Base-by-base conservation (phyloP, 176 grass and related monocot species). In the Tuctoria greenei region DNA sequence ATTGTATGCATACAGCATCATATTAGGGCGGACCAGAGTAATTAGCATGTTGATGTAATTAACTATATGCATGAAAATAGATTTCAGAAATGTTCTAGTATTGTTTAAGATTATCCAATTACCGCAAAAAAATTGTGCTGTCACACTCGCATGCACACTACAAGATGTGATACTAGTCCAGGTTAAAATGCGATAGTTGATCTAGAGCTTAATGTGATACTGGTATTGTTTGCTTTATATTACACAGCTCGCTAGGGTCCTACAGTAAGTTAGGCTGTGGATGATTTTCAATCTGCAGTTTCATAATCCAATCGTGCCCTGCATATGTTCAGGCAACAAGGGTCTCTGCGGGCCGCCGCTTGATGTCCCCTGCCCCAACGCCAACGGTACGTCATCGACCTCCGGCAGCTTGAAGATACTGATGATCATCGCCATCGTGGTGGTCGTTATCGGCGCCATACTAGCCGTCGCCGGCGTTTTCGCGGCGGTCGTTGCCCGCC, bases 241-340 rank as follows among this genome's bases (percentile, higher is more conserved):
- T n/a, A n/a, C n/a, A n/a, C n/a, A n/a, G n/a, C n/a, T n/a, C n/a
- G n/a, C n/a, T n/a, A n/a, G n/a, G n/a, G n/a, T n/a, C n/a, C n/a
- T n/a, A n/a, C n/a, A n/a, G n/a, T n/a, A n/a, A n/a, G n/a, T n/a
- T n/a, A n/a, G n/a, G n/a, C n/a, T 7, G 16, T 18, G 18, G 15
- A 18, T 50, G 47, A 50, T 50, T 50, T 49, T 50, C 47, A 14
- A 18, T 18, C 1, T 18, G 16, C 47, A 50, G 6, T 11, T 78
- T 2, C 2, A 6, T 17, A 50, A 71, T 71, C 39, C 20, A 17
- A 65, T 58, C 10, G 11, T 66, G 2, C 5, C 7, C 10, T 20
- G 26, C 20, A 40, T 73, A 58, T 73, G 0, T 82, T 59, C 49
- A 97, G 94, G 91, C 3, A 97, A 97, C 72, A 83, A 87, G 40